phyloP scores from a whole-genome alignment of 306 rosid genomes.

The Begonia loranthoides region DNA sequence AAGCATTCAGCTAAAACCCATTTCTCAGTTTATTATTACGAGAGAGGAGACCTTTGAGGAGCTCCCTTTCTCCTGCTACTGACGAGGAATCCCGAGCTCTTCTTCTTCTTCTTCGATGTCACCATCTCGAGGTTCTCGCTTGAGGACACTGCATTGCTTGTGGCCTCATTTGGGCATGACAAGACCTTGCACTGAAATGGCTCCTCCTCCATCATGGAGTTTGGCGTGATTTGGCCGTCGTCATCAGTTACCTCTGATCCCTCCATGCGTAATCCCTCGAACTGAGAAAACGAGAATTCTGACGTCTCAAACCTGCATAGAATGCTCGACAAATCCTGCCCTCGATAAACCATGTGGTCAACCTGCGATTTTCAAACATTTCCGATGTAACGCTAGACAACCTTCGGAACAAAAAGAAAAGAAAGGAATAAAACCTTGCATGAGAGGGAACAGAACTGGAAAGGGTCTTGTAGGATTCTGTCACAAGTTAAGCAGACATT shows the following conservation, averaged over 20 bases:
- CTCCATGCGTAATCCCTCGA: slow-evolving; percentile 71
- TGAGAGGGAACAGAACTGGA: slow-evolving; percentile 83
- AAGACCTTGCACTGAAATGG: slow-evolving; percentile 13
- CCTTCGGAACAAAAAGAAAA: slow-evolving; percentile 1
- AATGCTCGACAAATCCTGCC: slow-evolving; percentile 45
- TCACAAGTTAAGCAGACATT: slow-evolving; percentile 80
- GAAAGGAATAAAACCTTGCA: slow-evolving; percentile 56
- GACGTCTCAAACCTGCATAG: slow-evolving; percentile 52
- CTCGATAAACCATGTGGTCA: slow-evolving; percentile 50
- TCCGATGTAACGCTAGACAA: too few relatives aligned
- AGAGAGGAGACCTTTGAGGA: slow-evolving; percentile 94
- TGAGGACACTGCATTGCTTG: slow-evolving; percentile 27
- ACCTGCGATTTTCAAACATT: slow-evolving; percentile 42
- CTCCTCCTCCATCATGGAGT: slow-evolving; percentile 24
- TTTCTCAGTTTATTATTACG: too few relatives aligned
- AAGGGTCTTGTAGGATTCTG: slow-evolving; percentile 88
- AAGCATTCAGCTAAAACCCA: too few relatives aligned
- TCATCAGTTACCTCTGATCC: slow-evolving; percentile 45
- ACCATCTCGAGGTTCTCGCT: slow-evolving; percentile 6
- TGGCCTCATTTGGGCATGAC: slow-evolving; percentile 53
- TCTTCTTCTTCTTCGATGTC: slow-evolving; percentile 29
- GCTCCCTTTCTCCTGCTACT: slow-evolving; percentile 90
- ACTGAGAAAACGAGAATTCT: slow-evolving; percentile 66
- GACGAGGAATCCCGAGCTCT: slow-evolving; percentile 36
- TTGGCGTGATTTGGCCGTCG: slow-evolving; percentile 20